Base-by-base conservation (phyloP, 1,284 basidiomycete genomes). In the Gymnopus androsaceus region DNA sequence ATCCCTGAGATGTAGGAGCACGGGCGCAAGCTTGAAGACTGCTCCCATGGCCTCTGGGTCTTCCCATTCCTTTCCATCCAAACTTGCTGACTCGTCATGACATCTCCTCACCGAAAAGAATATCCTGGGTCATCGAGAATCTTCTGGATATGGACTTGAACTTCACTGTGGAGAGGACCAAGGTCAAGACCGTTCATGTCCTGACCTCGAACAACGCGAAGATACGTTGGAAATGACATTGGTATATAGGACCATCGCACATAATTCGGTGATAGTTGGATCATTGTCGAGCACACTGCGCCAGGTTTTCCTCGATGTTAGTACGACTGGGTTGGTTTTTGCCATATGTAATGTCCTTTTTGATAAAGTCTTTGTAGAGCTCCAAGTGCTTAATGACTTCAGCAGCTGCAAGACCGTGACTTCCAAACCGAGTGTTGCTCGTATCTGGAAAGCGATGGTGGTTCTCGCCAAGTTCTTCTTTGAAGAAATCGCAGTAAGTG, bases 211-310 rank as follows among this genome's bases (percentile, higher is more conserved):
- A 53, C 51, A 15, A 53, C 21, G 21, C 17, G 27, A 23, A 63
- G 59, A 37, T 67, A 65, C 3, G 61, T 63, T 33, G 55, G 41
- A 3, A 52, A 69, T 53, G 9, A 57, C 19, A 27, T 65, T 62
- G 3, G 54, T 58, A 57, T 67, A 66, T 3, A 69, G 54, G 3
- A 55, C 59, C 5, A 69, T 54, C 8, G 59, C 61, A 40, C 54
- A 57, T 17, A 71, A 63, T 55, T 72, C 68, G 3, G 65, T 65
- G 11, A 67, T 52, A 15, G 66, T 69, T 3, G 63, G 52, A 11
- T 17, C n/a, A 51, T 71, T 66, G 2, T 66, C 47, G 0, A 71
- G 57, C 3, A n/a, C 54, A 66, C 3, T 59, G 38, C 11, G 54
- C 61, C 8, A 71, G 19, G 53, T 71, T 70, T 9, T 49, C 6